phyloP scores from a whole-genome alignment of 2,329 filamentous ascomycete genomes.

The Colletotrichum sp. region DNA sequence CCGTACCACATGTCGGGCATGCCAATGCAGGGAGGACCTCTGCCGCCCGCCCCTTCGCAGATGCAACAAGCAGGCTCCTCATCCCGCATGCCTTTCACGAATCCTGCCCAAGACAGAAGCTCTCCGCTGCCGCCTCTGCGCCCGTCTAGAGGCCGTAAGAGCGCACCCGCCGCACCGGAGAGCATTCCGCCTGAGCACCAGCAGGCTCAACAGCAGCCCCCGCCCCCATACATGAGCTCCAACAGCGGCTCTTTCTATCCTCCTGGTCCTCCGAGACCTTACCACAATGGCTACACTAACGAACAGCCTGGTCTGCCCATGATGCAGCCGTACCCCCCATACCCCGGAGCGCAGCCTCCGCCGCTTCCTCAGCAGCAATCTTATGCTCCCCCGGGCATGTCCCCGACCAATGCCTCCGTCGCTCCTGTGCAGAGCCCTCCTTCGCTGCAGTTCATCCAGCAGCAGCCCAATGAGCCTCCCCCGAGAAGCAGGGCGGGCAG shows the following conservation, averaged over 20 bases:
- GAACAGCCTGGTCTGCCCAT: slow-evolving; percentile 15
- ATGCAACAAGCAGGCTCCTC: slow-evolving; percentile 6
- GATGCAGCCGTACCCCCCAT: slow-evolving; percentile 9
- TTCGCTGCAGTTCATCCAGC: slow-evolving; percentile 16
- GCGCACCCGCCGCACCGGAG: slow-evolving; percentile 1
- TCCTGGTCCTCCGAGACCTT: slow-evolving; percentile 14
- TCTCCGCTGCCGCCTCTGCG: slow-evolving; percentile 21
- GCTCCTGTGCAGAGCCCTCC: slow-evolving; percentile 19
- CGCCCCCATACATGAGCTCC: slow-evolving; percentile 10
- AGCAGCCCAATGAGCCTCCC: slow-evolving; percentile 7
- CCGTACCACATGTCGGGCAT: slow-evolving; percentile 9
- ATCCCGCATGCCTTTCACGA: slow-evolving; percentile 22
- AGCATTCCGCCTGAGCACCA: slow-evolving; percentile 1
- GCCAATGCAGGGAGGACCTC: slow-evolving; percentile 5
- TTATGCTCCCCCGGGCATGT: slow-evolving; percentile 15
- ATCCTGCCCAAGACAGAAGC: slow-evolving; percentile 16
- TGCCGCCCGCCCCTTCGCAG: slow-evolving; percentile 4
- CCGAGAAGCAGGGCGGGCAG: slow-evolving; percentile 21
- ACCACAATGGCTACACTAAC: slow-evolving; percentile 16
- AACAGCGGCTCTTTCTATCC: slow-evolving; percentile 20
- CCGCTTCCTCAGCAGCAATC: neutral
- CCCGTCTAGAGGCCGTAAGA: slow-evolving; percentile 16
- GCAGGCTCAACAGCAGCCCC: slow-evolving; percentile 7
- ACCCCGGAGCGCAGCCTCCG: neutral
- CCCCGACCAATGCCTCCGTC: slow-evolving; percentile 17